Evolutionary conservation across 768 basidiomycete genomes (phyloP), one percentile per base, ranked within the genome.

Genomic region (Multifurca ochricompacta): DNA sequence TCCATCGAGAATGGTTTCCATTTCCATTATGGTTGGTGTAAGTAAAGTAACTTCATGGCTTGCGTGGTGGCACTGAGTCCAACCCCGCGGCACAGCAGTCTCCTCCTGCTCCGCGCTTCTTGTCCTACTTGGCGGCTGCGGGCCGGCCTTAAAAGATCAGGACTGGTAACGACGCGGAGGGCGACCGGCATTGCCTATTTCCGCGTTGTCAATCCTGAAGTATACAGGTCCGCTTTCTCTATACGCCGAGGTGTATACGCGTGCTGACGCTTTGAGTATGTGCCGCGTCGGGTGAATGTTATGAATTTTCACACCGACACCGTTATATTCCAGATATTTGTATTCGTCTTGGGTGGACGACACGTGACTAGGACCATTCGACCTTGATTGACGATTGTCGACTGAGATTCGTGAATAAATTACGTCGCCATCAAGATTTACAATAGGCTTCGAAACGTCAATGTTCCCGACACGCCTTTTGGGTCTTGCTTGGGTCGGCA

Each of bases 31-130:
- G n/a, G n/a, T n/a, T n/a, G n/a, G n/a, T n/a, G n/a, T n/a, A n/a
- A n/a, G n/a, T n/a, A n/a, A n/a, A n/a, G n/a, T n/a, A n/a, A n/a
- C n/a, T n/a, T n/a, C n/a, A 44, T 28, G 14, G 10, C 16, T 23
- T 46, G 18, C 32, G 19, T 10, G 41, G n/a, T 25, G 34, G 42
- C 32, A 30, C 34, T 48, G 27, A 25, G 19, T n/a, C 9, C 5
- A 32, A 51, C 48, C 42, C 54, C 48, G 48, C 48, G 54, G 54
- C 43, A 16, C 7, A 32, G 6, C 6, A 7, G n/a, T 40, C 34
- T 32, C 48, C 41, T 30, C 28, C 44, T 27, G 8, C 48, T 44
- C 48, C 54, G 48, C 53, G 47, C 41, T 25, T 13, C 32, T n/a
- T 9, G 16, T n/a, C 19, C 21, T 11, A 5, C 23, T 13, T 2